Conservation (phyloP, 2,329 filamentous ascomycete genomes). For the Catunica adiposa region DNA sequence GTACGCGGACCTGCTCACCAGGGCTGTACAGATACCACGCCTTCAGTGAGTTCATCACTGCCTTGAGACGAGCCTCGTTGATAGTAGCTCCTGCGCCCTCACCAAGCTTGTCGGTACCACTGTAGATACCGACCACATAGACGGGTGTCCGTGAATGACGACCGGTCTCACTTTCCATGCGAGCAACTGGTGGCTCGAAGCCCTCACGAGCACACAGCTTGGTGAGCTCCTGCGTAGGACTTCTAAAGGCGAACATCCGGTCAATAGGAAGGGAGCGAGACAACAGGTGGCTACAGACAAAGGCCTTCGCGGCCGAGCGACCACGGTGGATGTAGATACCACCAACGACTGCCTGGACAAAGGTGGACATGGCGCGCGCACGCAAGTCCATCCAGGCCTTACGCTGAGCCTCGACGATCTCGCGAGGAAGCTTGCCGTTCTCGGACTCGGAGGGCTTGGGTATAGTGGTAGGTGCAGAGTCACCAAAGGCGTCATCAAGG, state of each 20-base stretch:
- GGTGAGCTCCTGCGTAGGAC: slow-evolving; percentile 69
- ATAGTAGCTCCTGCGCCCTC: slow-evolving; percentile 72
- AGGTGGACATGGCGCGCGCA: slow-evolving; percentile 52
- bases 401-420: slow-evolving; percentile 13
- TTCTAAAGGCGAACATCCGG: slow-evolving; percentile 65
- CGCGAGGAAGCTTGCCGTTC: slow-evolving; percentile 14
- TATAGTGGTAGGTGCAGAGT: slow-evolving; percentile 26
- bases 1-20: slow-evolving; percentile 42
- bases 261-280: slow-evolving; percentile 61
- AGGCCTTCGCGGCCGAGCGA: slow-evolving; percentile 58
- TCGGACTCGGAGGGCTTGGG: slow-evolving; percentile 12
- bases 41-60: slow-evolving; percentile 74
- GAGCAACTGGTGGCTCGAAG: slow-evolving; percentile 73
- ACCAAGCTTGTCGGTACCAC: slow-evolving; percentile 76
- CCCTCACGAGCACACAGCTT: slow-evolving; percentile 74
- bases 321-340: slow-evolving; percentile 76
- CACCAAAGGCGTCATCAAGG: slow-evolving; percentile 73
- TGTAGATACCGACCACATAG: slow-evolving; percentile 87
- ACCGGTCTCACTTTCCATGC: slow-evolving; percentile 82
- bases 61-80: slow-evolving; percentile 59
- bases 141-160: slow-evolving; percentile 71
- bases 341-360: slow-evolving; percentile 71
- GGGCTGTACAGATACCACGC: slow-evolving; percentile 95
- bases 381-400: slow-evolving; percentile 49
- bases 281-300: slow-evolving; percentile 72